Conservation (phyloP, 495 filamentous ascomycete species). For the Sabuloglossum arenarium region DNA sequence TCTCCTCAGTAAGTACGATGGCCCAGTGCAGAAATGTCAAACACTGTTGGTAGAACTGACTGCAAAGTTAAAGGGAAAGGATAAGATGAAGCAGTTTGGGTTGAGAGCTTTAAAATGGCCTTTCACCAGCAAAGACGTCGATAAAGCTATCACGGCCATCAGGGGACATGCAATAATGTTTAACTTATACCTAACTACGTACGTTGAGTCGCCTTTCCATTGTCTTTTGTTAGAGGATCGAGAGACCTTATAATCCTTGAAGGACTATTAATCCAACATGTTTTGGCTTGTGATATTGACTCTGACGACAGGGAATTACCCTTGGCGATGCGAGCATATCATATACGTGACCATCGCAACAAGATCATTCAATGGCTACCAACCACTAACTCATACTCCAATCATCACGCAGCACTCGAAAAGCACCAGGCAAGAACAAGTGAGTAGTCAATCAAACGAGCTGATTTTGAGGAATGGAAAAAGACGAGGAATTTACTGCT, state of each 20-base stretch:
- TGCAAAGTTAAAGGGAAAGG: background rate
- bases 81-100: slow-evolving; percentile 1
- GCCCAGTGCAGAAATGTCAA: background rate
- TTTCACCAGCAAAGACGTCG: background rate
- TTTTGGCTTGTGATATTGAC: background rate
- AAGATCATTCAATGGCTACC: no score
- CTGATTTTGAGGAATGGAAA: no score
- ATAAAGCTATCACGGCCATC: background rate
- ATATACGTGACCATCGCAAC: no score
- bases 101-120: background rate
- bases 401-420: no score
- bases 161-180: background rate
- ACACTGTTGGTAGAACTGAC: background rate
- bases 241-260: background rate
- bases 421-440: no score
- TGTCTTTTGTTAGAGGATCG: background rate
- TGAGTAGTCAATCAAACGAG: no score
- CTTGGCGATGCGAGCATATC: no score
- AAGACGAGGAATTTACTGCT: no score
- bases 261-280: background rate
- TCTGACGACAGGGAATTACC: no score
- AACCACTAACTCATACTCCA: no score
- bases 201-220: background rate
- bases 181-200: background rate
- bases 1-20: background rate